Conservation (phyloP, 2,329 filamentous ascomycete genomes). For the Erysiphe pulchra region DNA sequence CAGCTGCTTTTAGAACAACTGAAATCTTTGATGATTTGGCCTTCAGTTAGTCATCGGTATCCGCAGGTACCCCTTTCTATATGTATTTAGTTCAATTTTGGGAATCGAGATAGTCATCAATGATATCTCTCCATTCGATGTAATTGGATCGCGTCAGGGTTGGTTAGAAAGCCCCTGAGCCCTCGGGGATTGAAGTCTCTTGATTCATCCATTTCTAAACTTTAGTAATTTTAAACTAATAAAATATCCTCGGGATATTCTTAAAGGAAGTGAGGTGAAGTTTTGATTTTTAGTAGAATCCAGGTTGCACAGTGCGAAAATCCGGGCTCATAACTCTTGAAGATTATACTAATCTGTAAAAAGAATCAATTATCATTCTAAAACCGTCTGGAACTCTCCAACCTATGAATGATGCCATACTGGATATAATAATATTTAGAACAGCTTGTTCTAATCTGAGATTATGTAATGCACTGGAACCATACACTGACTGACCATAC, state of each 20-base stretch:
- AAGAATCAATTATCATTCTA: no score
- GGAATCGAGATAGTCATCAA: not conserved
- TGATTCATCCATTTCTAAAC: not conserved
- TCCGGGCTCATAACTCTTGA: not conserved
- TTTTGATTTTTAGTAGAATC: no score
- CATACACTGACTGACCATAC: no score
- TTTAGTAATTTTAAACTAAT: not conserved
- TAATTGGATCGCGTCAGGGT: not conserved
- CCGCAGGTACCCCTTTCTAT: not conserved
- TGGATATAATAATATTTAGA: no score
- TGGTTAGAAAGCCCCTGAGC: not conserved
- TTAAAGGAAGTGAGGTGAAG: not conserved
- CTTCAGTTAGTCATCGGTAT: not conserved
- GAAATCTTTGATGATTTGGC: not conserved
- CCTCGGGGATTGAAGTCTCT: not conserved
- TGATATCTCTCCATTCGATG: not conserved
- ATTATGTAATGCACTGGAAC: no score
- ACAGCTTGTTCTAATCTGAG: no score
- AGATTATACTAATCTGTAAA: not conserved
- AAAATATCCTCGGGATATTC: not conserved
- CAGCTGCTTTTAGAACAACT: not conserved
- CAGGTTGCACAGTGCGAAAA: not conserved
- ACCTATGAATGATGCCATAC: no score
- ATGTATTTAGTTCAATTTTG: not conserved
- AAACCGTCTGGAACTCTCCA: no score